Conservation (phyloP, 2,329 filamentous ascomycete genomes). For the Clathrospora elynae region DNA sequence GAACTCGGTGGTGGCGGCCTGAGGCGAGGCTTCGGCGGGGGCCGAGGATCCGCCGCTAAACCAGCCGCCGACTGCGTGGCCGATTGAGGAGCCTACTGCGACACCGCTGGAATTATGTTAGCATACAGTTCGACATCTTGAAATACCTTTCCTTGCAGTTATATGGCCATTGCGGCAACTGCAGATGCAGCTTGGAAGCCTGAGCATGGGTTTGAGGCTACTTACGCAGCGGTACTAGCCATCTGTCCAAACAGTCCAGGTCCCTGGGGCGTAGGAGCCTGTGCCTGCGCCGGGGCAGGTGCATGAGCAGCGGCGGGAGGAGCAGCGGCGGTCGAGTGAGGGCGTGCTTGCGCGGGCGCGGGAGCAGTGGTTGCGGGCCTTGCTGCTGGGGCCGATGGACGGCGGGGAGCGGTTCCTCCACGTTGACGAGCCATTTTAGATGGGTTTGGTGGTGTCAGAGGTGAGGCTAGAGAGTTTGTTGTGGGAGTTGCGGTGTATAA, state of each 20-base stretch:
- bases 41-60: constrained; percentile 75
- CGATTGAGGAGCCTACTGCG: constrained; percentile 91
- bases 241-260: constrained; percentile 94
- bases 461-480: constrained; percentile 10
- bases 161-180: too few relatives aligned
- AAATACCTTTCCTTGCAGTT: too few relatives aligned
- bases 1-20: constrained; percentile 42
- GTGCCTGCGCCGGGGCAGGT: constrained; percentile 54
- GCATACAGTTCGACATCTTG: neutral
- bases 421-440: constrained; percentile 57
- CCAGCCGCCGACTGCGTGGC: constrained; percentile 88
- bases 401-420: constrained; percentile 53
- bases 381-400: constrained; percentile 51
- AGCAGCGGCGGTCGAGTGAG: constrained; percentile 69
- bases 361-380: constrained; percentile 60
- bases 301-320: constrained; percentile 55
- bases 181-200: too few relatives aligned
- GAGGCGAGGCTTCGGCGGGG: constrained; percentile 55
- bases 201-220: constrained; percentile 33
- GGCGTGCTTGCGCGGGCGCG: constrained; percentile 54
- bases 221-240: constrained; percentile 96
- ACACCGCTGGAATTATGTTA: constrained; percentile 71
- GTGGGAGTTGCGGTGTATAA: constrained; percentile 5
- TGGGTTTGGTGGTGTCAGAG: constrained; percentile 8
- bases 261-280: constrained; percentile 61